Evolutionary conservation across 352 stramenopile genomes (phyloP).

Genomic region (Hyaloperonospora brassicae): DNA sequence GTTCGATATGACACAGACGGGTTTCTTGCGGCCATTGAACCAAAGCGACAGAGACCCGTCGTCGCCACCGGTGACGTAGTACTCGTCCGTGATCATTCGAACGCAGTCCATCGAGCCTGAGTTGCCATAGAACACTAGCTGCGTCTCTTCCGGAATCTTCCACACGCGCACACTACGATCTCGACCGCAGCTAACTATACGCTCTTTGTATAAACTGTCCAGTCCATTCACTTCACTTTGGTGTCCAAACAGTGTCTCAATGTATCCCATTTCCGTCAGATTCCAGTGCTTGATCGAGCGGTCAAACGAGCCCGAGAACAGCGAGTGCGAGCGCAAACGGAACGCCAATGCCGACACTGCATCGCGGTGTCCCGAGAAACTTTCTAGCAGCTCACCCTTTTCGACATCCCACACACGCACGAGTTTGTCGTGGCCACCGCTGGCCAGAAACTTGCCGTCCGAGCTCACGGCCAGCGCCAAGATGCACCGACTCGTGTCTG

Average conservation of each 20-base stretch:
- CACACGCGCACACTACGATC: constrained; percentile 91
- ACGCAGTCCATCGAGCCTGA: constrained; percentile 88
- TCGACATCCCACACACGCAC: constrained; percentile 86
- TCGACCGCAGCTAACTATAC: constrained; percentile 84
- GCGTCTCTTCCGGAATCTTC: constrained; percentile 93
- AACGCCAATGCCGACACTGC: constrained; percentile 84
- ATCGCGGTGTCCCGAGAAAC: constrained; percentile 87
- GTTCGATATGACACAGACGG: constrained; percentile 65
- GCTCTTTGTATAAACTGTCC: constrained; percentile 86
- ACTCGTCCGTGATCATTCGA: constrained; percentile 88
- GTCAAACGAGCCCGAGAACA: constrained; percentile 90
- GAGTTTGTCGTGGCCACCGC: constrained; percentile 86
- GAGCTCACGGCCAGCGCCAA: constrained; percentile 84
- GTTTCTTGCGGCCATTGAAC: constrained; percentile 92
- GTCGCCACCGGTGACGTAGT: constrained; percentile 89
- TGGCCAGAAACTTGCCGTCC: constrained; percentile 89
- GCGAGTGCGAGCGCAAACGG: constrained; percentile 76
- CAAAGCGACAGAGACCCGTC: constrained; percentile 87
- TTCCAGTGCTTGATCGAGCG: constrained; percentile 93
- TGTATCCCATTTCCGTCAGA: constrained; percentile 91
- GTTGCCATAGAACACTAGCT: constrained; percentile 91
- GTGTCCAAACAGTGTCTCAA: constrained; percentile 93
- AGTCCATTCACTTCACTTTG: constrained; percentile 87
- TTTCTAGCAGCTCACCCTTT: constrained; percentile 74
- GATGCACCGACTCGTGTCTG: constrained; percentile 74